Base-by-base conservation (phyloP, 2,329 filamentous ascomycete genomes). In the Gliomastix tumulicola region DNA sequence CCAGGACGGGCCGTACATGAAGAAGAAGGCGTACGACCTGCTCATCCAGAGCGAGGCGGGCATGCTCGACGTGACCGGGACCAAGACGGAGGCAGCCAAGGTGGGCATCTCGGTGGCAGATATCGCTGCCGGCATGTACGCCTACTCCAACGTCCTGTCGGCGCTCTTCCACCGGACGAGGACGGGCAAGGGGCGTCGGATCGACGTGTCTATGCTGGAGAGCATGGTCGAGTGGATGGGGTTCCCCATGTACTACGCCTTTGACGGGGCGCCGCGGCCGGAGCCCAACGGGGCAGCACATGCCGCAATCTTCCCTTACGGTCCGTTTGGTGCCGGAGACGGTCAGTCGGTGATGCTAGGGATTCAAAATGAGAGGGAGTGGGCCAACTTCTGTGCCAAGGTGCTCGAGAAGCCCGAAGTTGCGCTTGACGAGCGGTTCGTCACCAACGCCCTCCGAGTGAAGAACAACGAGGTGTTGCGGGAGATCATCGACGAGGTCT, bases 171-270 rank as follows among this genome's bases (percentile, higher is more conserved):
- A 69, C 44, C 63, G 73, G 1, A 55, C 50, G 2, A 71, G 65
- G 43, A 69, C 69, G 0, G 68, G 69, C 0, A 53, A 54, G 21
- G 73, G 73, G 0, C 65, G 61, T 21, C 58, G 62, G 15, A 60
- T 76, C 16, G 73, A 77, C 30, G 67, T 77, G 13, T 73, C 69
- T 3, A 77, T 77, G 73, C 55, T 77, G 7, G 73, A 77, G 47
- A 64, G 65, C 33, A 72, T 76, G 70, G 59, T 66, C 0, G 73
- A 77, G 45, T 77, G 74, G 73, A 77, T 76, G 72, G 56, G 56
- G 0, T 77, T 75, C 33, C 72, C 71, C 0, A 49, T 74, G 45
- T 73, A 76, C 45, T 77, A 76, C 41, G 55, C 70, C 1, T 70
- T 62, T 41, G 52, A 71, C 3, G 63, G 60, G 4, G 63, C 66